Conservation (phyloP, 371 early-diverging fungal species). For the Haplosporangium sp. region DNA sequence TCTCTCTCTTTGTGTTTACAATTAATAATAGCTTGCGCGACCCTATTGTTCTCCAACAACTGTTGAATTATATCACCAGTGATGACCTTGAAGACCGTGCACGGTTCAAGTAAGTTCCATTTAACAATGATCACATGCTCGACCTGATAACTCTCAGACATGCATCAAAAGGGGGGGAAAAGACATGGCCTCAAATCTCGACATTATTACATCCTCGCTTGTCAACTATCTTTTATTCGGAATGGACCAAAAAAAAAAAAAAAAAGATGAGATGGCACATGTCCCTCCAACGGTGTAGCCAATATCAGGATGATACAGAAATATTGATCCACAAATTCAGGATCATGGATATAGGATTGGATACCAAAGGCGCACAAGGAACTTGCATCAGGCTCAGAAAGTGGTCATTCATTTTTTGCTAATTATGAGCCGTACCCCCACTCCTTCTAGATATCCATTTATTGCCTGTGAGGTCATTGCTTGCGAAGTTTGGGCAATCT, state of each 20-base stretch:
- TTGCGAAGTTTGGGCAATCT: constrained; percentile 88
- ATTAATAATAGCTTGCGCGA: constrained; percentile 65
- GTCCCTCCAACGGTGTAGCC: not conserved
- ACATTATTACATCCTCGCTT: constrained; percentile 11
- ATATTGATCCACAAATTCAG: not conserved
- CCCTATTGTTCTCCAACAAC: constrained; percentile 67
- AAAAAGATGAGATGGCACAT: constrained; percentile 21
- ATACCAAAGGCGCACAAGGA: not conserved
- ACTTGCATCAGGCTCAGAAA: not conserved
- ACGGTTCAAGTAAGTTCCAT: constrained; percentile 72
- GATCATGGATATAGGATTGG: not conserved
- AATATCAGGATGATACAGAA: not conserved
- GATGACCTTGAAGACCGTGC: constrained; percentile 76
- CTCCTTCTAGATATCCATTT: constrained; percentile 75
- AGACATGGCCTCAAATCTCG: not conserved
- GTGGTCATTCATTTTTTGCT: not conserved
- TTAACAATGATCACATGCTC: constrained; percentile 17
- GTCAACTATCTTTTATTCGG: not conserved
- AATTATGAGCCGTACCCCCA: too few relatives aligned
- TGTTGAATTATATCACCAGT: constrained; percentile 74
- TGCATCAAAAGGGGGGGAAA: not conserved
- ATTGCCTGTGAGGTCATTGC: constrained; percentile 89
- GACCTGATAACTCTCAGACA: not conserved
- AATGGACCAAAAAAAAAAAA: not conserved
- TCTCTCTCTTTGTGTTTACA: too few relatives aligned